Evolutionary conservation across 176 grass and related monocot genomes (phyloP), one percentile per base, ranked within the genome.

Genomic region (Puya raimondii): DNA sequence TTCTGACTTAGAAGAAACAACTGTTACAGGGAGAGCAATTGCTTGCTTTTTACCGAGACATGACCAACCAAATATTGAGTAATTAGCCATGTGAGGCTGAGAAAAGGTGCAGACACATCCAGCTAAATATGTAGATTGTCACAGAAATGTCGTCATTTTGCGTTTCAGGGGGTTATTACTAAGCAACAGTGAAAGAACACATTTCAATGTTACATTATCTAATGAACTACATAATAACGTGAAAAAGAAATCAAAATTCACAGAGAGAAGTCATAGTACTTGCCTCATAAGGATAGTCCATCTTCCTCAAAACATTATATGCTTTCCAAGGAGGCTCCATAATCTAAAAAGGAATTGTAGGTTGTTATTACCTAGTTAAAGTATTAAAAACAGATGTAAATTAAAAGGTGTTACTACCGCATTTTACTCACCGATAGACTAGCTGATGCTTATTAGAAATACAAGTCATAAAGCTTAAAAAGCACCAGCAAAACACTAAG

Each of bases 241-340:
- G 3, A 67, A 42, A 9, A 10, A 61, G 17, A 61, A 22, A 15
- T 61, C 56, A 21, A 61, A 61, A 20, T 61, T 61, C 56, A 16
- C n/a, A 53, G 13, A 53, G 27, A 67, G 15, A 11, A n/a, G 56
- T 51, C 26, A 68, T 47, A 27, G 59, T 56, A 49, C 50, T 67
- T 61, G 54, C 78, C 71, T 80, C 78, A 80, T 74, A 80, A 1
- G 78, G 78, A 54, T 74, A 80, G 22, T 80, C 70, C 78, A 80
- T 80, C 78, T 80, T 80, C 71, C 70, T 80, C 70, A 80, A 73
- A 15, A 80, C 61, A 74, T 74, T 73, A 73, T 66, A 72, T 70
- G 79, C 71, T 64, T 69, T 69, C 78, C 78, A 81, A n/a, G 78
- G 78, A 74, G 78, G 71, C 66, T 81, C 78, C 71, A 81, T 74